phyloP scores from a whole-genome alignment of 805 yeast species.

The Ogataea zsoltii region DNA sequence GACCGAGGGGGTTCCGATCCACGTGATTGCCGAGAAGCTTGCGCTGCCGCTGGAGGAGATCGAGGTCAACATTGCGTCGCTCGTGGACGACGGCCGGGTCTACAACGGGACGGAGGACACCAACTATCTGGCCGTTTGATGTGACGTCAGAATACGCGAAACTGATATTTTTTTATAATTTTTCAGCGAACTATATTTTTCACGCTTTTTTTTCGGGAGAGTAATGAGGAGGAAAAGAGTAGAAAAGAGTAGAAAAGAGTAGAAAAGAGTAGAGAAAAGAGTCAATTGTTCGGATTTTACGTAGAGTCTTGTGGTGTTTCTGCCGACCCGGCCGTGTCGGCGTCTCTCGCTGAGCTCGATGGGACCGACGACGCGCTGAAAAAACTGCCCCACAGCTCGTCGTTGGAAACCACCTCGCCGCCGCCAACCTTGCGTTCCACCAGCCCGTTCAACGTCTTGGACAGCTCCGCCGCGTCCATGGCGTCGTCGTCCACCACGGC shows the following conservation, averaged over 20 bases:
- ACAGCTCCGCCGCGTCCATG: conserved; percentile 57
- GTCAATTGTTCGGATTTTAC: too few species aligned
- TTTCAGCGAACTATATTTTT: background rate
- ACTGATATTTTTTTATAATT: background rate
- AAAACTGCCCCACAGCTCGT: conserved; percentile 64
- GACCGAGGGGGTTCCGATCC: conserved; percentile 77
- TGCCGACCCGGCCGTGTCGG: conserved; percentile 6
- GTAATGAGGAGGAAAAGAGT: too few species aligned
- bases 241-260: too few species aligned
- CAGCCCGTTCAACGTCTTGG: conserved; percentile 50
- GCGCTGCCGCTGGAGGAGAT: conserved; percentile 51
- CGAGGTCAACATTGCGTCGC: conserved; percentile 47
- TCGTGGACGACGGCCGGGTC: conserved; percentile 67
- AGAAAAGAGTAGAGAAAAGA: too few species aligned
- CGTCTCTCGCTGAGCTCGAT: too few species aligned
- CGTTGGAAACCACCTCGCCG: conserved; percentile 60
- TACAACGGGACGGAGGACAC: conserved; percentile 71
- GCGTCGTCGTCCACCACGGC: conserved; percentile 36
- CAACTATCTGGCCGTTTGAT: conserved; percentile 52
- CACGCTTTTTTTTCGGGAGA: too few species aligned
- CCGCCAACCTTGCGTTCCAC: conserved; percentile 46
- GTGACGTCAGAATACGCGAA: conserved; percentile 6
- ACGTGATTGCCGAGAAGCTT: conserved; percentile 58
- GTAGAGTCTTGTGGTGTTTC: too few species aligned
- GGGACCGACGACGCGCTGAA: too few species aligned